Base-by-base conservation (phyloP, 495 filamentous ascomycete species). In the Penicillium cataractarum region DNA sequence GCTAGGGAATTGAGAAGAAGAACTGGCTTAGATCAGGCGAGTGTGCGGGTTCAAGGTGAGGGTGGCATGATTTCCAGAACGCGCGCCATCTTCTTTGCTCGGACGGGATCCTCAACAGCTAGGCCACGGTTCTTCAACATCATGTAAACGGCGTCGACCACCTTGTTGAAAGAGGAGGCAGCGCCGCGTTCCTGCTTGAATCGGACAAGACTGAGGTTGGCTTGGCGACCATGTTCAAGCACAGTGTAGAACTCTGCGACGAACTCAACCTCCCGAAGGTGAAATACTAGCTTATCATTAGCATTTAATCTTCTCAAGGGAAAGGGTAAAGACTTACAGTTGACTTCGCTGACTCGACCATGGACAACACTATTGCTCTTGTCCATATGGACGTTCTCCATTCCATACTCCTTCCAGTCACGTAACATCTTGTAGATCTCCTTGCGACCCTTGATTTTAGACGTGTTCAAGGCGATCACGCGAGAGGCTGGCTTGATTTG, bases 161-260 rank as follows among this genome's bases (percentile, higher is more conserved):
- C 89, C 65, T 86, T 86, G 67, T 90, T 81, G 77, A 99, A 96
- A 31, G 89, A 92, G 56, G 86, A 90, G 2, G 91, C 93, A 0
- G 93, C 92, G 19, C 95, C 95, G 49, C 87, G 86, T 68, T 93
- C 90, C 69, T 97, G 94, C 31, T 89, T 92, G 76, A 97, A 91
- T 17, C 90, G 87, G 26, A 89, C 91, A 46, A 97, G 84, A 73
- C 87, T 88, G 19, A 97, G 82, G 58, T 85, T 85, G 56, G 86
- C 82, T 66, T 83, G 85, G 35, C 77, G 76, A 27, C 91, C 90
- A 63, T 92, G 89, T 72, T 96, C 90, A 33, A 93, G 88, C 12
- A 96, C 86, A 10, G 87, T 90, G 76, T 91, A 93, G 66, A 98
- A 83, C 69, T 97, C 92, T 49, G 86, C 83, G 4, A 90, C 89